phyloP scores from a whole-genome alignment of 2,329 filamentous ascomycete genomes.

The Penicillium thymicola region DNA sequence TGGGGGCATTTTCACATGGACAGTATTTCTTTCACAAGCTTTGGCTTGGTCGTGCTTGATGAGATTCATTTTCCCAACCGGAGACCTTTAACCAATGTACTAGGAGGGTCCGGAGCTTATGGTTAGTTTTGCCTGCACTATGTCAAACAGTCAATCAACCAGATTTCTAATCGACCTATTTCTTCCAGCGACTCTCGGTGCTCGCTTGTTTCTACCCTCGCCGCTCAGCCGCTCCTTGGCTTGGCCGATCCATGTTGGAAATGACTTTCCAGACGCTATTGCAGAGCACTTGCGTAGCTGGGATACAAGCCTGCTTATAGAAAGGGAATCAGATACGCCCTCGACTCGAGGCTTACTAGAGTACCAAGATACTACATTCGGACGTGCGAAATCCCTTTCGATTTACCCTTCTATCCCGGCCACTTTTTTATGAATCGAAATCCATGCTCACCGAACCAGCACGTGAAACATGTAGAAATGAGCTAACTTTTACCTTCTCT shows the following conservation, averaged over 20 bases:
- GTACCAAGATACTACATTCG: constrained; percentile 31
- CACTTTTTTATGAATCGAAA: neutral
- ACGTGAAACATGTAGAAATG: neutral
- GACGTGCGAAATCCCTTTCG: constrained; percentile 20
- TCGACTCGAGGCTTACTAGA: constrained; percentile 28
- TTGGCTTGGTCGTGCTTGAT: constrained; percentile 37
- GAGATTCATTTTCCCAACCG: constrained; percentile 31
- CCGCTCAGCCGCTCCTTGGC: constrained; percentile 18
- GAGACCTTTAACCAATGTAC: constrained; percentile 23
- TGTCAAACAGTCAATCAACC: neutral
- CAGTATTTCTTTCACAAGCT: constrained; percentile 29
- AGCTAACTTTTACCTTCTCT: neutral
- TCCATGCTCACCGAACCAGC: neutral
- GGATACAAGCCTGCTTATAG: constrained; percentile 12
- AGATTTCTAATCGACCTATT: neutral
- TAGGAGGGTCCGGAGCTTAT: constrained; percentile 36
- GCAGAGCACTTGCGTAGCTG: constrained; percentile 15
- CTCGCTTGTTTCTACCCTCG: constrained; percentile 23
- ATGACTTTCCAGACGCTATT: constrained; percentile 23
- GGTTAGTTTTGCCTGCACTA: constrained; percentile 10
- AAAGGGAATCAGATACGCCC: constrained; percentile 1
- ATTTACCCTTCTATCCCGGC: neutral
- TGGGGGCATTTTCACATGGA: neutral
- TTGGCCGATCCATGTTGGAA: constrained; percentile 24
- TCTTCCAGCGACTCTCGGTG: constrained; percentile 24